These are phyloP conservation scores for Calonectria fujianensis DNA, from an alignment of 2,329 filamentous ascomycete species.

Conservation along the genomic window DNA sequence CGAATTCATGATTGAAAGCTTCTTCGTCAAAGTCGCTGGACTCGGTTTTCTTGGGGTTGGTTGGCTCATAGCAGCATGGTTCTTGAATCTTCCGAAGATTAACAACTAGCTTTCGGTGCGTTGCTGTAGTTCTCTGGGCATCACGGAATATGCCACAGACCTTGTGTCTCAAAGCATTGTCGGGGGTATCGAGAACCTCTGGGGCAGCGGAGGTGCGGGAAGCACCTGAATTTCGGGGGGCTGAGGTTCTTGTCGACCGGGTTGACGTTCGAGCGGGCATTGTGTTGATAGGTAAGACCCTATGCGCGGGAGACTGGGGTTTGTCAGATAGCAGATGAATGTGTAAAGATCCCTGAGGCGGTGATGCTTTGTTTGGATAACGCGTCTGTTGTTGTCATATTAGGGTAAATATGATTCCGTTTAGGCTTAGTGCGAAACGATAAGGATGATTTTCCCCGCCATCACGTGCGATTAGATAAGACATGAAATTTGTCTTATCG, in stretches of 20 bases:
- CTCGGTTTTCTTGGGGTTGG: constrained; percentile 69
- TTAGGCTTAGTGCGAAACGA: constrained; percentile 52
- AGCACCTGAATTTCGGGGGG: constrained; percentile 66
- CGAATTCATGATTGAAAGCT: constrained; percentile 91
- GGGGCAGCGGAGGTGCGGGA: constrained; percentile 73
- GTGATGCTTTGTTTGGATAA: constrained; percentile 54
- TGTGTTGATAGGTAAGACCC: constrained; percentile 37
- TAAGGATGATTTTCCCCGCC: constrained; percentile 43
- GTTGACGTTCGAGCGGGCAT: constrained; percentile 72
- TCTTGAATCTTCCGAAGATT: constrained; percentile 94
- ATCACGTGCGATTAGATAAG: constrained; percentile 62
- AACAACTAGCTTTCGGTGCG: constrained; percentile 91
- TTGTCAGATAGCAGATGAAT: constrained; percentile 26
- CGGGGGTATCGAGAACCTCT: constrained; percentile 84
- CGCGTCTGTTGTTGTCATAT: constrained; percentile 51
- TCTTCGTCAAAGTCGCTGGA: constrained; percentile 85
- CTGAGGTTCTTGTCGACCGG: constrained; percentile 68
- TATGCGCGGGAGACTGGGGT: constrained; percentile 31
- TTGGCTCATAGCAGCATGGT: constrained; percentile 82
- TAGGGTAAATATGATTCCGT: constrained; percentile 59
- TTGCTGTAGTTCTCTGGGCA: constrained; percentile 91
- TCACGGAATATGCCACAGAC: constrained; percentile 84
- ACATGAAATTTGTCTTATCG: constrained; percentile 44
- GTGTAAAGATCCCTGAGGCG: constrained; percentile 41
- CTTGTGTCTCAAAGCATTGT: constrained; percentile 82